Evolutionary conservation across 257 asterid genomes (phyloP), one percentile per base, ranked within the genome.

Genomic region (Fraxinus americana): DNA sequence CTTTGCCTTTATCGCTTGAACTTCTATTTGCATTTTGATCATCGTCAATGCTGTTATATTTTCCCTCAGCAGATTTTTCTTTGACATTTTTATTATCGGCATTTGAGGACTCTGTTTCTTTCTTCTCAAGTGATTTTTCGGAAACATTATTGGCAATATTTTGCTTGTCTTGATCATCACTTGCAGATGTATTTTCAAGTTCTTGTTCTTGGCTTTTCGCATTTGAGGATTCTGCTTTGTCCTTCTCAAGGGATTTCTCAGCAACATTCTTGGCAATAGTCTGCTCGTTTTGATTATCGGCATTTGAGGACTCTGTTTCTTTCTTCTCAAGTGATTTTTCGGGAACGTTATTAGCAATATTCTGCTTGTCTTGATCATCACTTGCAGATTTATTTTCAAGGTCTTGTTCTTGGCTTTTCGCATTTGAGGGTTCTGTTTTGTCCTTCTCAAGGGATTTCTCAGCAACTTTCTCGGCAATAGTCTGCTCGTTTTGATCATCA

Each of bases 341-440:
- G 9, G 75, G 14, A 67, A 11, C 30, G 52, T 39, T 50, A 21
- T 48, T 39, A 17, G 39, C 77, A 54, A 3, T 9, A 27, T 12
- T 73, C 54, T 77, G 75, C 74, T 77, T 79, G 48, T 17, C 61
- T n/a, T 79, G 41, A 10, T 54, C 80, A 12, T 21, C 75, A 25
- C 12, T 45, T 41, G 43, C 72, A 67, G 57, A 73, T n/a, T 76
- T 63, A 7, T 54, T 75, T 23, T 39, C 14, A 17, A 6, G 0
- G 35, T 67, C 57, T 43, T 75, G 67, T 74, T 75, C 75, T 52
- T 17, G 16, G 30, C 35, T 50, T 82, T 74, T 82, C 32, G 32
- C 32, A 29, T 29, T 29, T 29, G 32, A 29, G 32, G 32, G 32
- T 29, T 29, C 32, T 77, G 27, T 30, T 59, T 81, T 87, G 67